Evolutionary conservation across 139 green algal genomes (phyloP).

Genomic region (Haematococcus lacustris): DNA sequence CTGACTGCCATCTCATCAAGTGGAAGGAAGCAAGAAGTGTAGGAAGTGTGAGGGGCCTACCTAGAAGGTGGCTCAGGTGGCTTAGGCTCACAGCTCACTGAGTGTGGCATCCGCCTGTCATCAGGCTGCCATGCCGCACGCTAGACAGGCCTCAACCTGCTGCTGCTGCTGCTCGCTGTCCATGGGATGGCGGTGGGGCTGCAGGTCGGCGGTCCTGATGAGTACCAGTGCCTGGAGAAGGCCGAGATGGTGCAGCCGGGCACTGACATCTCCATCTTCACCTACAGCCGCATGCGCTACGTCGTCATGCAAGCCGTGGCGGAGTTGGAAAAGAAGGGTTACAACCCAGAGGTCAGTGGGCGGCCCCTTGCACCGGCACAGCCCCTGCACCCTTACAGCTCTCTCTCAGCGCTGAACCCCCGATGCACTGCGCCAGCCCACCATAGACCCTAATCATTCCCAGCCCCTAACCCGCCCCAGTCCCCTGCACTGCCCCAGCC

Average conservation of each 20-base stretch:
- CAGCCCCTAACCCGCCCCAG: too few species aligned
- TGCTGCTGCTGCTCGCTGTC: too few species aligned
- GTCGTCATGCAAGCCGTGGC: conserved; percentile 68
- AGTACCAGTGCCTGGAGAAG: conserved; percentile 28
- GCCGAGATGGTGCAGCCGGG: conserved; percentile 70
- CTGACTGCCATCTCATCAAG: neutral
- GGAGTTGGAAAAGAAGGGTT: conserved; percentile 71
- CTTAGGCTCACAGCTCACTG: too few species aligned
- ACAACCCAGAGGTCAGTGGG: conserved; percentile 81
- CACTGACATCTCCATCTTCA: conserved; percentile 88
- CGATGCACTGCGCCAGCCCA: neutral
- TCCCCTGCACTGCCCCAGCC: too few species aligned
- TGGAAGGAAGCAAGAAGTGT: too few species aligned
- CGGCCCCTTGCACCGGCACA: neutral
- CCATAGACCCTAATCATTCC: neutral
- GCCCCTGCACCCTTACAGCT: neutral
- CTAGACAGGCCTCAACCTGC: too few species aligned
- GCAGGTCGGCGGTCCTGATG: conserved; percentile 12
- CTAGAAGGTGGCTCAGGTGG: too few species aligned
- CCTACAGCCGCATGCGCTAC: conserved; percentile 93
- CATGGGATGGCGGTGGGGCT: neutral
- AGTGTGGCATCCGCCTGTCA: too few species aligned
- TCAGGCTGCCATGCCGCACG: too few species aligned
- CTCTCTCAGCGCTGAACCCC: neutral
- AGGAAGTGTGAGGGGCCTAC: too few species aligned